Conservation (phyloP, 176 grass and related monocot species). For the Ensete ventricosum region DNA sequence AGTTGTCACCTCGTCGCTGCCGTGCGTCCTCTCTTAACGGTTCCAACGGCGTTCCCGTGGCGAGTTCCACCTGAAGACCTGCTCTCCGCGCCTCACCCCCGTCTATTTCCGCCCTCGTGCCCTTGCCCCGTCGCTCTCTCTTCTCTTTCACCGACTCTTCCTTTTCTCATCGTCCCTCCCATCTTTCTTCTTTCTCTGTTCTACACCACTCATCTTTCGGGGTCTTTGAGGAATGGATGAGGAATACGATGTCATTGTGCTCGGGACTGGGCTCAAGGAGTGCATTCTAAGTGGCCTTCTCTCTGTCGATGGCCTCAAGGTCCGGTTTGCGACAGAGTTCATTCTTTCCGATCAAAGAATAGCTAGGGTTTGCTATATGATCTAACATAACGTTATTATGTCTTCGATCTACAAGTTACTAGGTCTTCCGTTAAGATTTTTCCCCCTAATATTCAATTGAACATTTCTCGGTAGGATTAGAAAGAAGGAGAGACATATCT, state of each 20-base stretch:
- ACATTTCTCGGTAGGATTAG: too few relatives aligned
- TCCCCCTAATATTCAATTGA: too few relatives aligned
- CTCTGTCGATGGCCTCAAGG: slow-evolving; percentile 42
- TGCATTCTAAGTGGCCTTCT: slow-evolving; percentile 35
- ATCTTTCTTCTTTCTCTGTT: background rate
- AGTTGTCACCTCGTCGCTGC: too few relatives aligned
- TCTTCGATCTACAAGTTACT: too few relatives aligned
- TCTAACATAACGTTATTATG: too few relatives aligned
- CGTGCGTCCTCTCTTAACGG: background rate
- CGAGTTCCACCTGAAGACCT: background rate
- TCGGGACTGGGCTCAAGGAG: slow-evolving; percentile 31
- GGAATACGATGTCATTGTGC: slow-evolving; percentile 32
- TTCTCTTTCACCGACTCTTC: background rate
- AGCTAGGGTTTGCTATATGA: too few relatives aligned
- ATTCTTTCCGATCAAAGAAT: background rate
- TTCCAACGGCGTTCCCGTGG: background rate
- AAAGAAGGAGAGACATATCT: too few relatives aligned
- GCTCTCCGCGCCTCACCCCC: background rate
- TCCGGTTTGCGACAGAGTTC: background rate
- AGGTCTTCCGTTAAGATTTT: too few relatives aligned
- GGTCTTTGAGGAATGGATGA: slow-evolving; percentile 16
- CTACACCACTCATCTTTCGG: background rate
- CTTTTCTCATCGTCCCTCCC: background rate
- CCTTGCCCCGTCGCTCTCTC: background rate
- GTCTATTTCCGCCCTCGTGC: too few relatives aligned